Percentiles rank a stretch among this genome's conserved stretches.
These are phyloP conservation scores for Puya raimondii DNA, from an alignment of 176 grass and related monocot genomes.

Conservation along the genomic window DNA sequence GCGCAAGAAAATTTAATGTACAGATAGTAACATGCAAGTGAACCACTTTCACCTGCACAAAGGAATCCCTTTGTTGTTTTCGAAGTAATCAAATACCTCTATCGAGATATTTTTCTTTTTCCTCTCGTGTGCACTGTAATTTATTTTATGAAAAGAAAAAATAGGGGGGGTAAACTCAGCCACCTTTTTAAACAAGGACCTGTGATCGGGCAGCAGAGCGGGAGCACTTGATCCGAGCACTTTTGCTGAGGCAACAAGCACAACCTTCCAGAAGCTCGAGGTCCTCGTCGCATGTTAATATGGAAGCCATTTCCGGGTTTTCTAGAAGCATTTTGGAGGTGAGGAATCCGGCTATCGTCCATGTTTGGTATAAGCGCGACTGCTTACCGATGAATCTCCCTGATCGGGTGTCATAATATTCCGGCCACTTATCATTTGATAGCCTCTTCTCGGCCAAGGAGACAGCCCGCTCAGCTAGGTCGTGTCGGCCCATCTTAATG, in stretches of 20 bases:
- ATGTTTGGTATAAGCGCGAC: constrained; percentile 78
- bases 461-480: constrained; percentile 67
- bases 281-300: constrained; percentile 86
- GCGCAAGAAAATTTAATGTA: neutral
- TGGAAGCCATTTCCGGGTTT: constrained; percentile 62
- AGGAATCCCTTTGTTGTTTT: neutral
- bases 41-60: neutral
- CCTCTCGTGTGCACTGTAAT: neutral
- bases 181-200: constrained; percentile 56
- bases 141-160: neutral
- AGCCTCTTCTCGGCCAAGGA: constrained; percentile 73
- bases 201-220: constrained; percentile 70
- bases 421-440: constrained; percentile 81
- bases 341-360: constrained; percentile 88
- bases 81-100: neutral
- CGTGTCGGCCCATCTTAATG: constrained; percentile 92
- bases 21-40: neutral
- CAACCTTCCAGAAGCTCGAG: constrained; percentile 88
- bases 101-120: neutral
- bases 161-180: too few species aligned
- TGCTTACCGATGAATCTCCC: constrained; percentile 93
- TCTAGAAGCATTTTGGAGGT: constrained; percentile 74
- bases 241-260: constrained; percentile 75
- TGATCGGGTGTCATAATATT: constrained; percentile 81
- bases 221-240: constrained; percentile 79